A percentile compares a stretch with the other conserved stretches of the same genome.
Conservation (phyloP, 257 asterid species). For the Phtheirospermum japonicum region DNA sequence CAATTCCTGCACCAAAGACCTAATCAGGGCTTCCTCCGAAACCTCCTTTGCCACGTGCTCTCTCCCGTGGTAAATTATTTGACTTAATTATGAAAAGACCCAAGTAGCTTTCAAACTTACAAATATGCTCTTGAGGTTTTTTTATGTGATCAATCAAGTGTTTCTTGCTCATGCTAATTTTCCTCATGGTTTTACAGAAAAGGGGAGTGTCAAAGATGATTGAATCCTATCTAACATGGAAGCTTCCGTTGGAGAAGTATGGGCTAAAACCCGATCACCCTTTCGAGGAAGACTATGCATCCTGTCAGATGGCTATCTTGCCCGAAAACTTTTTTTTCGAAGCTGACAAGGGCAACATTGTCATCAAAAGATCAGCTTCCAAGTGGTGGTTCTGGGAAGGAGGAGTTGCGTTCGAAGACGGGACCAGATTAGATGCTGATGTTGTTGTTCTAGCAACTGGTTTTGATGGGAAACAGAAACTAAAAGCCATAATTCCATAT, state of each 20-base stretch:
- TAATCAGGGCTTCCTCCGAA: slow-evolving; percentile 68
- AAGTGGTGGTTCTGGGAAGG: slow-evolving; percentile 77
- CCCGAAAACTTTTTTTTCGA: slow-evolving; percentile 73
- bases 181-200: slow-evolving; percentile 40
- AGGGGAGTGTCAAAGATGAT: slow-evolving; percentile 56
- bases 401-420: slow-evolving; percentile 75
- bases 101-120: too few relatives aligned
- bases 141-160: too few relatives aligned
- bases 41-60: slow-evolving; percentile 50
- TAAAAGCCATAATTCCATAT: slow-evolving; percentile 60
- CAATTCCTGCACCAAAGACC: slow-evolving; percentile 82
- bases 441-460: slow-evolving; percentile 87
- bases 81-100: not conserved
- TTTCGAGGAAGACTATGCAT: slow-evolving; percentile 88
- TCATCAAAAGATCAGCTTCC: slow-evolving; percentile 45
- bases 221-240: slow-evolving; percentile 79
- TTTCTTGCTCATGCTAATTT: not conserved
- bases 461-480: slow-evolving; percentile 67
- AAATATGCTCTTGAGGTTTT: too few relatives aligned
- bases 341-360: slow-evolving; percentile 73
- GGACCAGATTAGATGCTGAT: slow-evolving; percentile 66
- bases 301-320: slow-evolving; percentile 95
- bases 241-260: slow-evolving; percentile 73
- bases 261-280: slow-evolving; percentile 90
- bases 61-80: slow-evolving; percentile 58